Conservation (phyloP, 305 asterid genomes). For the Fraxinus platypoda region DNA sequence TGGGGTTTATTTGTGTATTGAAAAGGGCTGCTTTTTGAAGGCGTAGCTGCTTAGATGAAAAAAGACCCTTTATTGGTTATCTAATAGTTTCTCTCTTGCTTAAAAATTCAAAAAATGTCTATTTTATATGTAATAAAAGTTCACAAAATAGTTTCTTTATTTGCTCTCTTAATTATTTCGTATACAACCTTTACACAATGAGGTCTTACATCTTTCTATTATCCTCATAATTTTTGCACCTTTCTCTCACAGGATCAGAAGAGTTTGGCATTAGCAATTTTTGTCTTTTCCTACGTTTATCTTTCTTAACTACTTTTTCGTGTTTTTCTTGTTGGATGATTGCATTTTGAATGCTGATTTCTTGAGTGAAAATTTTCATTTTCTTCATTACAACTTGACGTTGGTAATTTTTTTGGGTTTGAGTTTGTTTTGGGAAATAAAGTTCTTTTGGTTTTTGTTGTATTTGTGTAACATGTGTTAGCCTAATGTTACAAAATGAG, state of each 20-base stretch:
- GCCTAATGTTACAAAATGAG: not conserved
- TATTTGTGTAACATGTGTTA: not conserved
- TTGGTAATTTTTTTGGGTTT: not conserved
- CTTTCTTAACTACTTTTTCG: not conserved
- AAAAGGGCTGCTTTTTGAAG: not conserved
- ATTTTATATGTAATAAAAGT: not conserved
- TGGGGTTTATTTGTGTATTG: not conserved
- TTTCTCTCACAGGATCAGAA: not conserved
- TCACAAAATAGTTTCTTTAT: not conserved
- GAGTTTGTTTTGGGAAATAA: not conserved
- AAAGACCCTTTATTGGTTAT: not conserved
- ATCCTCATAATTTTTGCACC: not conserved
- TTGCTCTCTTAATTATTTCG: not conserved
- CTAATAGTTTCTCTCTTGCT: not conserved
- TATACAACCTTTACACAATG: not conserved
- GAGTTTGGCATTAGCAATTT: not conserved
- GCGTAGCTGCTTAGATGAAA: not conserved
- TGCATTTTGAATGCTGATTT: not conserved
- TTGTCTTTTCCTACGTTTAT: not conserved
- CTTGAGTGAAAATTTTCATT: not conserved
- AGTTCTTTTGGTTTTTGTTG: not conserved
- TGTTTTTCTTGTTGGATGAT: not conserved
- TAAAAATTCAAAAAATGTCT: not conserved
- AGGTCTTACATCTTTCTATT: not conserved
- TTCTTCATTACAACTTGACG: not conserved